These are phyloP conservation scores for Xerocomellus amylosporus DNA, from an alignment of 768 basidiomycete species.

Conservation along the genomic window DNA sequence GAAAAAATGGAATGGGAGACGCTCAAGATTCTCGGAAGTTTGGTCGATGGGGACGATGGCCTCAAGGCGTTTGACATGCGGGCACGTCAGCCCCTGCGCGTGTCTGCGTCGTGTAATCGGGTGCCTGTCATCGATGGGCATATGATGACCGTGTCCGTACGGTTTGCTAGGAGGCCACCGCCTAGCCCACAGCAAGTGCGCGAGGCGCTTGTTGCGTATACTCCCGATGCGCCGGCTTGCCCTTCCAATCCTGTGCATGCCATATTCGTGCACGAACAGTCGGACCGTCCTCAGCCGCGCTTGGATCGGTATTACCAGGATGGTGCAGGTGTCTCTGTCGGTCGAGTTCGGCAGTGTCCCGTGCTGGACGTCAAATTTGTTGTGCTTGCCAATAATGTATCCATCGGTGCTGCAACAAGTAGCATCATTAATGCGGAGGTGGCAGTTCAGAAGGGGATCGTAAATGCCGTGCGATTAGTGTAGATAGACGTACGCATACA, in stretches of 20 bases:
- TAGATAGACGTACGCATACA: neutral
- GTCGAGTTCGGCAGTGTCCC: slow-evolving; percentile 83
- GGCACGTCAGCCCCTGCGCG: slow-evolving; percentile 69
- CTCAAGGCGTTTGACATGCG: slow-evolving; percentile 81
- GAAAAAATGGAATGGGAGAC: slow-evolving; percentile 99
- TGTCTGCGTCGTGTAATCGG: slow-evolving; percentile 92
- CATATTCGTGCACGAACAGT: slow-evolving; percentile 89
- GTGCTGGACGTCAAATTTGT: slow-evolving; percentile 97
- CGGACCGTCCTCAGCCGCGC: slow-evolving; percentile 91
- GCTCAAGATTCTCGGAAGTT: slow-evolving; percentile 90
- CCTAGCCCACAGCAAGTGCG: slow-evolving; percentile 87
- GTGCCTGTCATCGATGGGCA: slow-evolving; percentile 97
- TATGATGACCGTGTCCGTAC: slow-evolving; percentile 83
- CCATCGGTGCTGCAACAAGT: slow-evolving; percentile 94
- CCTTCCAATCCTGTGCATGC: slow-evolving; percentile 85
- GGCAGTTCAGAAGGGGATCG: slow-evolving; percentile 75
- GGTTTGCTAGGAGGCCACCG: slow-evolving; percentile 75
- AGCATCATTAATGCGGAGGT: slow-evolving; percentile 96
- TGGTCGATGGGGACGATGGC: slow-evolving; percentile 55
- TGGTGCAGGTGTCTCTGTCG: slow-evolving; percentile 89
- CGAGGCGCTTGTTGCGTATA: slow-evolving; percentile 72
- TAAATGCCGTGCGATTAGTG: slow-evolving; percentile 19
- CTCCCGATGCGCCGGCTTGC: slow-evolving; percentile 72
- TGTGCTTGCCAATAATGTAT: slow-evolving; percentile 88
- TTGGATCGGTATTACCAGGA: slow-evolving; percentile 87